These are phyloP conservation scores for Naganishia sp. DNA, from an alignment of 1,284 basidiomycete species.

Conservation along the genomic window DNA sequence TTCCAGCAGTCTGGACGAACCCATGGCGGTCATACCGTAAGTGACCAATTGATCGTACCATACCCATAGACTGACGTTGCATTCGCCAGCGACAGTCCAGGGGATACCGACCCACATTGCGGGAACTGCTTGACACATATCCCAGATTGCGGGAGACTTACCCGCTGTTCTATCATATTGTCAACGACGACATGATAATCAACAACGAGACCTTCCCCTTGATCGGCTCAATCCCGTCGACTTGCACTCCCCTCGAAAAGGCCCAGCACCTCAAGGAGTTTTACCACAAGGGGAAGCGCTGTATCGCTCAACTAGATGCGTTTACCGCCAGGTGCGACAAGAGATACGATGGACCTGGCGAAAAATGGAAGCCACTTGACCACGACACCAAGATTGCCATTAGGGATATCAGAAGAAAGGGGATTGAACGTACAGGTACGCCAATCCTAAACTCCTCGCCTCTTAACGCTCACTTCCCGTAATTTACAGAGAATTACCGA, in stretches of 20 bases:
- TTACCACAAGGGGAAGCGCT: constrained; percentile 48
- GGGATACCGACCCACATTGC: constrained; percentile 35
- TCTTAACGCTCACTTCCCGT: no score
- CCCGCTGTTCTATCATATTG: constrained; percentile 53
- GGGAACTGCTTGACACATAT: constrained; percentile 45
- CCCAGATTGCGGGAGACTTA: constrained; percentile 44
- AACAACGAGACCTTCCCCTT: constrained; percentile 50
- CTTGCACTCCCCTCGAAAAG: constrained; percentile 44
- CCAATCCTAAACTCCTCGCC: no score
- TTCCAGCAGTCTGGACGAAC: constrained; percentile 11
- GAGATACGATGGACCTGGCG: constrained; percentile 46
- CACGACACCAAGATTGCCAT: constrained; percentile 46
- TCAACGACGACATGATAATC: constrained; percentile 49
- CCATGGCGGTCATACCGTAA: constrained; percentile 1
- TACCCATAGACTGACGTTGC: not conserved
- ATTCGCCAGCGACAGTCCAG: constrained; percentile 14
- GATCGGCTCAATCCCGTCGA: constrained; percentile 51
- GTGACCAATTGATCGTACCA: not conserved
- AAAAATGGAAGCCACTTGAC: constrained; percentile 46
- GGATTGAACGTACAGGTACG: constrained; percentile 49
- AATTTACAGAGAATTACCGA: constrained; percentile 49
- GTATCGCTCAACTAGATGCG: constrained; percentile 49
- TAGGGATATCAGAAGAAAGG: constrained; percentile 49
- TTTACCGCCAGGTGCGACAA: constrained; percentile 49
- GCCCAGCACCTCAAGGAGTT: constrained; percentile 43